Evolutionary conservation across 179 eudicot species (phyloP).

Genomic region (Silene coronaria): DNA sequence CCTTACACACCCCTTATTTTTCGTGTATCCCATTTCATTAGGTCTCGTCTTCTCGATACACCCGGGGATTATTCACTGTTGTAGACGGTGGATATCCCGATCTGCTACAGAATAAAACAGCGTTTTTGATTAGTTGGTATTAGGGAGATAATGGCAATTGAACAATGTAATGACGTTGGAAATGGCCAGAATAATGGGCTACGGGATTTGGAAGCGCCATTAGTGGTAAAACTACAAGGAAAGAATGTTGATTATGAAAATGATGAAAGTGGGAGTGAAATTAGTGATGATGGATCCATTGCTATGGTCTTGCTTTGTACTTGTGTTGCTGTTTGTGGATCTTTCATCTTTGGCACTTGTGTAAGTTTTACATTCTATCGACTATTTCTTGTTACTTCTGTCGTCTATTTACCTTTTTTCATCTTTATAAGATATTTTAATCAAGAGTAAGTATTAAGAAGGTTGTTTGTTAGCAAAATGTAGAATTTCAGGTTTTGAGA

Average conservation of each 20-base stretch:
- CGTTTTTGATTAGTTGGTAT: neutral
- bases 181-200: conserved; percentile 19
- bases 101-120: too few relatives aligned
- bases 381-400: too few relatives aligned
- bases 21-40: too few relatives aligned
- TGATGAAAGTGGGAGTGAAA: conserved; percentile 12
- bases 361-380: conserved; percentile 36
- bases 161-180: neutral
- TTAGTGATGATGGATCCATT: conserved; percentile 34
- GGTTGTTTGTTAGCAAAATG: too few relatives aligned
- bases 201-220: conserved; percentile 42
- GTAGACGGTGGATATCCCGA: too few relatives aligned
- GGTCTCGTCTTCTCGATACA: too few relatives aligned
- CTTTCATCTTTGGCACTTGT: conserved; percentile 73
- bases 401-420: too few relatives aligned
- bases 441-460: too few relatives aligned
- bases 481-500: too few relatives aligned
- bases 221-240: conserved; percentile 24
- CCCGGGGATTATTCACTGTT: too few relatives aligned
- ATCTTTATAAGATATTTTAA: too few relatives aligned
- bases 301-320: conserved; percentile 71
- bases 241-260: conserved; percentile 10
- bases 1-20: neutral
- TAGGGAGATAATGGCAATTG: conserved; percentile 1
- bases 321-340: conserved; percentile 76